A percentile compares a stretch with the other conserved stretches of the same genome.
Evolutionary conservation across 2,329 filamentous ascomycete genomes (phyloP).

Genomic region (Didymella glomerata): DNA sequence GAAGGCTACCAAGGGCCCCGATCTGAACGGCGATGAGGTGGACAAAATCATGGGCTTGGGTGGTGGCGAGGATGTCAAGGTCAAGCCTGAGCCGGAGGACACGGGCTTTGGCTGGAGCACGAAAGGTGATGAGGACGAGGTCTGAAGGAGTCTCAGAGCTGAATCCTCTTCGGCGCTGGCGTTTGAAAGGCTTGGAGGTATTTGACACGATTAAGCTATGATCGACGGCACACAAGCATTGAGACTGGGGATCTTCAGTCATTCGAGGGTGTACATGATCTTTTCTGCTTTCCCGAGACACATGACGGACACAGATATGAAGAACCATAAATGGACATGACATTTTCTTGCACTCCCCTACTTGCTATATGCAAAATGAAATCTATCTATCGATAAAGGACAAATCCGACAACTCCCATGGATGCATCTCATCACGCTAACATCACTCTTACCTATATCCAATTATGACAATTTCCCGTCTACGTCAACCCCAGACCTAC

Average conservation of each 20-base stretch:
- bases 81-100: not conserved
- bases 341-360: not conserved
- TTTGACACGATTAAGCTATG: not conserved
- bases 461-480: not conserved
- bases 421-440: conserved; percentile 4
- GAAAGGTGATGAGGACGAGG: not conserved
- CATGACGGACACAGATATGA: not conserved
- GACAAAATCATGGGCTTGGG: not conserved
- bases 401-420: conserved; percentile 6
- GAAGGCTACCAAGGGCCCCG: not conserved
- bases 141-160: too few relatives aligned
- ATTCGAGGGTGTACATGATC: too few relatives aligned
- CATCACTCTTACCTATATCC: not conserved
- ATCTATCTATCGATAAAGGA: too few relatives aligned
- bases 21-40: not conserved
- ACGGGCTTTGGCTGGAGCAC: not conserved
- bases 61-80: not conserved
- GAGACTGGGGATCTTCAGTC: too few relatives aligned
- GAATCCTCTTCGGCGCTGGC: too few relatives aligned
- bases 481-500: conserved; percentile 14
- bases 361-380: conserved; percentile 20
- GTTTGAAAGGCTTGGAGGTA: not conserved
- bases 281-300: too few relatives aligned
- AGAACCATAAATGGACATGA: not conserved
- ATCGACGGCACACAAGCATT: too few relatives aligned